These are phyloP conservation scores for Hura crepitans DNA, from an alignment of 441 rosid genomes.

Conservation along the genomic window DNA sequence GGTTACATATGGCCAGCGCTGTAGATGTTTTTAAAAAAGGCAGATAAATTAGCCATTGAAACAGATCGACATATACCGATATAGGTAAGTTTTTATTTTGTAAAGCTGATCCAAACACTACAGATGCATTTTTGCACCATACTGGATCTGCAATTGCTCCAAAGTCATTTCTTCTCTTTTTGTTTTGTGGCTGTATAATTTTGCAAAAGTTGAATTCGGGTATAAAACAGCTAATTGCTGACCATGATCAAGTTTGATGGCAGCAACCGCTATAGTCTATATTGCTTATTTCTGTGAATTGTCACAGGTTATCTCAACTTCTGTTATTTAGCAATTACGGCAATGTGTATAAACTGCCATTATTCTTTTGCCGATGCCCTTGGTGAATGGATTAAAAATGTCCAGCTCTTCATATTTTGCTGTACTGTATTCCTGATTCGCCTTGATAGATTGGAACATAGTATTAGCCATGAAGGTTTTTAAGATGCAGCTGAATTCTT, in stretches of 20 bases:
- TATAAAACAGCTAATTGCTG: constrained; percentile 13
- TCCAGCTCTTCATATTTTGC: background rate
- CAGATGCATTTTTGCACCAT: constrained; percentile 28
- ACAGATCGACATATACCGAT: constrained; percentile 22
- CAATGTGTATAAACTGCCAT: background rate
- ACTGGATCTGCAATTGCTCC: constrained; percentile 31
- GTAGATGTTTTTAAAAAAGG: constrained; percentile 19
- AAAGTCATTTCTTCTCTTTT: background rate
- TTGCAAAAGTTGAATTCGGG: constrained; percentile 18
- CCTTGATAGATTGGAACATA: background rate
- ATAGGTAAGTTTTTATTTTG: constrained; percentile 25
- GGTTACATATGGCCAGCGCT: constrained; percentile 16
- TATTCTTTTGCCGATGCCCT: background rate
- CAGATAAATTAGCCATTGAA: constrained; percentile 18
- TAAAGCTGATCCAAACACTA: constrained; percentile 26
- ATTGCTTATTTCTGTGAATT: too few relatives aligned
- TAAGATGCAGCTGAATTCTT: background rate
- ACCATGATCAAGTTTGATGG: constrained; percentile 15
- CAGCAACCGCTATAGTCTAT: constrained; percentile 1
- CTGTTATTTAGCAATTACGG: background rate
- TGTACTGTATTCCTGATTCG: background rate
- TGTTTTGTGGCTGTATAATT: constrained; percentile 23
- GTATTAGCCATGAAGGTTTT: too few relatives aligned
- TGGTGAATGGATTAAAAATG: constrained; percentile 7
- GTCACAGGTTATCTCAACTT: background rate